Evolutionary conservation across 2,329 filamentous ascomycete genomes (phyloP).

Genomic region (Ramularia endophylla): DNA sequence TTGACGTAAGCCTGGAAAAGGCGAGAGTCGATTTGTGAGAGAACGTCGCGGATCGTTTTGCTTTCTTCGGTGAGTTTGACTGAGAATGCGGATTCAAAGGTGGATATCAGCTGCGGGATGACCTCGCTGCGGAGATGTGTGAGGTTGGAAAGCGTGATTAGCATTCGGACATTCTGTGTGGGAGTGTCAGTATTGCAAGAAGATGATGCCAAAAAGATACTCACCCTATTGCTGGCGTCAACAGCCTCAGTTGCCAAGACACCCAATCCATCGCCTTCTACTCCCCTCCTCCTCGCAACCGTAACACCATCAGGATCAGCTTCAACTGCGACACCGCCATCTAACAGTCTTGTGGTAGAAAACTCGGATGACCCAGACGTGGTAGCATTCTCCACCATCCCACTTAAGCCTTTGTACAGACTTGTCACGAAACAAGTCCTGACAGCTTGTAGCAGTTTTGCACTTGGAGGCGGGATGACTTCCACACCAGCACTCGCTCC

Average conservation of each 20-base stretch:
- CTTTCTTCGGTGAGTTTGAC: constrained; percentile 92
- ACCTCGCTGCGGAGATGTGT: constrained; percentile 74
- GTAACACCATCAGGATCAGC: constrained; percentile 48
- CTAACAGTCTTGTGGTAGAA: constrained; percentile 55
- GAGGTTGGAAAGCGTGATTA: constrained; percentile 89
- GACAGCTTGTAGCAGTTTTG: constrained; percentile 86
- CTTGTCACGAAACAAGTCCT: constrained; percentile 88
- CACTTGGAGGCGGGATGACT: constrained; percentile 77
- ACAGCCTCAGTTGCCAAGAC: constrained; percentile 42
- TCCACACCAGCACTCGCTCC: constrained; percentile 64
- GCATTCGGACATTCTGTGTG: constrained; percentile 61
- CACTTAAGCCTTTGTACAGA: constrained; percentile 86
- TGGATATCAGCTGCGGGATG: constrained; percentile 79
- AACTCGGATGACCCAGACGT: neutral
- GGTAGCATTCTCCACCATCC: constrained; percentile 87
- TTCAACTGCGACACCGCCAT: constrained; percentile 42
- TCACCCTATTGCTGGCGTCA: constrained; percentile 49
- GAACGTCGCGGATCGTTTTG: constrained; percentile 84
- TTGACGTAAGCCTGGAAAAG: constrained; percentile 91
- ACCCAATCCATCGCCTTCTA: constrained; percentile 30
- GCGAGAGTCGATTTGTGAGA: constrained; percentile 81
- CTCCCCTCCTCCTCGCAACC: constrained; percentile 19
- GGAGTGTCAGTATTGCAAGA: too few relatives aligned
- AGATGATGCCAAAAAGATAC: neutral
- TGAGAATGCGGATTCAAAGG: constrained; percentile 90